phyloP scores from a whole-genome alignment of 768 basidiomycete genomes.

The Tricholoma sp. region DNA sequence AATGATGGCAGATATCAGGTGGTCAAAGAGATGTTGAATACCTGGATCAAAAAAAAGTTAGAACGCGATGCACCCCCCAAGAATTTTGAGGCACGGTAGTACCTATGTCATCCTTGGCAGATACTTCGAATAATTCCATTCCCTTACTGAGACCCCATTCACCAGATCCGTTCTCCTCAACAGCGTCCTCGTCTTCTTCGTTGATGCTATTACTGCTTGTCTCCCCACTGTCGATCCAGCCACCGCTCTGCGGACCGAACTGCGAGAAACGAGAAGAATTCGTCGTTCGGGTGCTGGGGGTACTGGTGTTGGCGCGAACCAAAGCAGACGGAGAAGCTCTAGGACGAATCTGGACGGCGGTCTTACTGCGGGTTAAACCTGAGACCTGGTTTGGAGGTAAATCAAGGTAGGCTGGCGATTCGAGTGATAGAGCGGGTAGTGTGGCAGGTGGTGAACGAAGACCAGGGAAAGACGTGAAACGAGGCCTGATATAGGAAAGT shows the following conservation, averaged over 20 bases:
- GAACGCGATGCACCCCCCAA: constrained; percentile 8
- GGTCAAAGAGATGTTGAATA: constrained; percentile 73
- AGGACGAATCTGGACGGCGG: constrained; percentile 39
- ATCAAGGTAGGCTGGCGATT: constrained; percentile 61
- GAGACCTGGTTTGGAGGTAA: constrained; percentile 49
- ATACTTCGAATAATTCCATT: constrained; percentile 89
- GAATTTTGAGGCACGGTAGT: constrained; percentile 20
- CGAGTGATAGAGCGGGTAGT: constrained; percentile 43
- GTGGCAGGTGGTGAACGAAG: constrained; percentile 54
- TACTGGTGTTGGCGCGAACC: constrained; percentile 46
- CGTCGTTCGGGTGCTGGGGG: constrained; percentile 36
- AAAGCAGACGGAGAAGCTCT: constrained; percentile 38
- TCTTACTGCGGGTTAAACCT: constrained; percentile 49
- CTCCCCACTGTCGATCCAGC: constrained; percentile 2
- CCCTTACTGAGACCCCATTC: constrained; percentile 80
- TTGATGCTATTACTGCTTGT: constrained; percentile 41
- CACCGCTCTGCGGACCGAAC: constrained; percentile 34
- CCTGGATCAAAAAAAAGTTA: constrained; percentile 39
- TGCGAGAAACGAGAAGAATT: constrained; percentile 58
- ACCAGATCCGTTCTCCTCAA: constrained; percentile 66
- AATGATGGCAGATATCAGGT: constrained; percentile 78
- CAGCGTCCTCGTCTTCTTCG: constrained; percentile 59
- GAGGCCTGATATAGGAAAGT: constrained; percentile 72
- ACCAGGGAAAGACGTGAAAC: constrained; percentile 69
- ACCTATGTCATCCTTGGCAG: constrained; percentile 87